Percentiles rank a stretch among this genome's conserved stretches.
phyloP scores from a whole-genome alignment of 768 basidiomycete species.

The Psilocybe cyanescens region DNA sequence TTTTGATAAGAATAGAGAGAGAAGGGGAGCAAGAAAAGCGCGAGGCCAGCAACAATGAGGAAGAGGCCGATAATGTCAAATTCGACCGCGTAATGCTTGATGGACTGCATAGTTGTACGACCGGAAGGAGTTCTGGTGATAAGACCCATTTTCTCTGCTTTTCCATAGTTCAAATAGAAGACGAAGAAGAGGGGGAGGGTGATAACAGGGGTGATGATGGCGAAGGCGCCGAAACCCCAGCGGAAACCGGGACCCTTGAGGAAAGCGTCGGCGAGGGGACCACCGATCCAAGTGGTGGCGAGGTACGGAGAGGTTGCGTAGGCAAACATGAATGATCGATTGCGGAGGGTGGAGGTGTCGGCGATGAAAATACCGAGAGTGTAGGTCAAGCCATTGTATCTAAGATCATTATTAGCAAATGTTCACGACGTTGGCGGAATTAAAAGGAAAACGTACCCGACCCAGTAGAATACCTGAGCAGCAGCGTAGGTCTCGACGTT shows the following conservation, averaged over 20 bases:
- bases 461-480: conserved; percentile 8
- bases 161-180: conserved; percentile 3
- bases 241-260: conserved; percentile 4
- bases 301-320: conserved; percentile 2
- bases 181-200: conserved; percentile 7
- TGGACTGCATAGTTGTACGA: background rate
- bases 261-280: conserved; percentile 2
- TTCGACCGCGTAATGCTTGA: background rate
- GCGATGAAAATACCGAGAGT: conserved; percentile 4
- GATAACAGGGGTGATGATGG: conserved; percentile 1
- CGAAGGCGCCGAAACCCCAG: conserved; percentile 3
- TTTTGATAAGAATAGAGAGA: conserved; percentile 7
- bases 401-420: background rate
- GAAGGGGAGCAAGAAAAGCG: conserved; percentile 6
- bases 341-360: conserved; percentile 4
- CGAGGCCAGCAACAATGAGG: conserved; percentile 2
- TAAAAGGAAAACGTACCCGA: background rate
- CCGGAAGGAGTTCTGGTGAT: background rate
- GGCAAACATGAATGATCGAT: conserved; percentile 5
- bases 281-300: conserved; percentile 7
- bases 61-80: conserved; percentile 1
- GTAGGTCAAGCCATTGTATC: conserved; percentile 2
- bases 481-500: conserved; percentile 3
- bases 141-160: conserved; percentile 4
- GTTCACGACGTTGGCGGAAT: no score